Conservation (phyloP, 1,139 yeast genomes). For the Nakaseomyces bracarensis region DNA sequence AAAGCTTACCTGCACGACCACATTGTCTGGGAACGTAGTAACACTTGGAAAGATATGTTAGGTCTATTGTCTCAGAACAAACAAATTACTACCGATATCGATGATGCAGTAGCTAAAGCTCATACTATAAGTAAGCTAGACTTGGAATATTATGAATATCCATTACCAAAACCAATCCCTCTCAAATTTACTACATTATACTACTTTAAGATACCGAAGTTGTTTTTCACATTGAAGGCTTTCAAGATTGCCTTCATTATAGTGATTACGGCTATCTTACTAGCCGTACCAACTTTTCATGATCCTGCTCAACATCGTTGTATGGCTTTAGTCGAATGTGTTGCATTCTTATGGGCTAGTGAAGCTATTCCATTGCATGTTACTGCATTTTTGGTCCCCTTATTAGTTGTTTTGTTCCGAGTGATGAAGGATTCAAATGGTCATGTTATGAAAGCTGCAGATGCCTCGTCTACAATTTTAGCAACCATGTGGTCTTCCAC, state of each 20-base stretch:
- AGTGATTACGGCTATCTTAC: slow-evolving; percentile 39
- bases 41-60: slow-evolving; percentile 66
- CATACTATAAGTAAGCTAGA: slow-evolving; percentile 18
- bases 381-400: slow-evolving; percentile 56
- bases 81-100: slow-evolving; percentile 24
- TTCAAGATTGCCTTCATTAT: slow-evolving; percentile 42
- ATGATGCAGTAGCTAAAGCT: slow-evolving; percentile 15
- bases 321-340: slow-evolving; percentile 59
- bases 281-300: slow-evolving; percentile 49
- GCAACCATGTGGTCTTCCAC: slow-evolving; percentile 69
- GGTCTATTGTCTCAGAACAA: slow-evolving; percentile 46
- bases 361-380: slow-evolving; percentile 65
- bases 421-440: slow-evolving; percentile 52
- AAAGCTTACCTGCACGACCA: slow-evolving; percentile 60
- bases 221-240: slow-evolving; percentile 35
- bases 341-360: slow-evolving; percentile 67
- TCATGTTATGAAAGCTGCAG: slow-evolving; percentile 43
- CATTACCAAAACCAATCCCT: slow-evolving; percentile 33
- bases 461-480: slow-evolving; percentile 48
- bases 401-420: slow-evolving; percentile 45
- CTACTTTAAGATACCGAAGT: slow-evolving; percentile 32
- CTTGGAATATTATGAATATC: slow-evolving; percentile 29
- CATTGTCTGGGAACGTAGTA: slow-evolving; percentile 68
- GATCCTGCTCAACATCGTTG: slow-evolving; percentile 57
- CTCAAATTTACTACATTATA: slow-evolving; percentile 33